phyloP scores from a whole-genome alignment of 2,329 filamentous ascomycete genomes.

The Phyllosticta capitalensis region DNA sequence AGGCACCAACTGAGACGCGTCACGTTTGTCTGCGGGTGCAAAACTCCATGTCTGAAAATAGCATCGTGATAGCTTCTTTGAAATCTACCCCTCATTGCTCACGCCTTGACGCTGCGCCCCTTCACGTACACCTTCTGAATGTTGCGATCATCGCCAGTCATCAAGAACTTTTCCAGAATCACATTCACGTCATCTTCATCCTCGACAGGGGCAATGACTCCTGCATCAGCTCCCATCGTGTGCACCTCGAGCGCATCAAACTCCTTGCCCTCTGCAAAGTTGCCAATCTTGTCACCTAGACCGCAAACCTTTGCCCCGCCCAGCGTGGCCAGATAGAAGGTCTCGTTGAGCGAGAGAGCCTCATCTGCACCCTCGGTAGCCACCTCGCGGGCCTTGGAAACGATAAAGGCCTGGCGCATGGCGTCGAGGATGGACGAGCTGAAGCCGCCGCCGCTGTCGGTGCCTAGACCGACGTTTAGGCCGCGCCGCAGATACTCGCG shows the following conservation, averaged over 20 bases:
- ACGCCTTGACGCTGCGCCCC: conserved; percentile 8
- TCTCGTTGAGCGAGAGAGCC: conserved; percentile 18
- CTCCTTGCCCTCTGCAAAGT: conserved; percentile 49
- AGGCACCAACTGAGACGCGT: neutral
- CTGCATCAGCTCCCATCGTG: conserved; percentile 30
- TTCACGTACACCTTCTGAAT: conserved; percentile 40
- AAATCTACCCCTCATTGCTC: too few relatives aligned
- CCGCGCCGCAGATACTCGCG: conserved; percentile 47
- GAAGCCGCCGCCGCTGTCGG: conserved; percentile 55
- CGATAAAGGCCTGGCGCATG: conserved; percentile 50
- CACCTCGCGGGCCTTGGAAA: conserved; percentile 29
- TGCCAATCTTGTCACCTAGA: conserved; percentile 45
- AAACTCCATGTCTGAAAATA: neutral
- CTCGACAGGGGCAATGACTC: conserved; percentile 37
- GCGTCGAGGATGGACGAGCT: conserved; percentile 50
- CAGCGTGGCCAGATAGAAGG: conserved; percentile 51
- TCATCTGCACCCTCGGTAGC: conserved; percentile 28
- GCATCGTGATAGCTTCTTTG: neutral
- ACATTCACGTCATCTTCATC: conserved; percentile 37
- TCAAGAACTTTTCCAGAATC: conserved; percentile 54
- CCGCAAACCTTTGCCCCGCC: conserved; percentile 52
- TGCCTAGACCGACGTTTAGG: conserved; percentile 58
- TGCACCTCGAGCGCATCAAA: conserved; percentile 51
- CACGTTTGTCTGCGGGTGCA: too few relatives aligned
- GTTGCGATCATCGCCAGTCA: conserved; percentile 57